A percentile compares a stretch with the other conserved stretches of the same genome.
These are phyloP conservation scores for Penicillium polonicum DNA, from an alignment of 2,329 filamentous ascomycete genomes.

Conservation along the genomic window DNA sequence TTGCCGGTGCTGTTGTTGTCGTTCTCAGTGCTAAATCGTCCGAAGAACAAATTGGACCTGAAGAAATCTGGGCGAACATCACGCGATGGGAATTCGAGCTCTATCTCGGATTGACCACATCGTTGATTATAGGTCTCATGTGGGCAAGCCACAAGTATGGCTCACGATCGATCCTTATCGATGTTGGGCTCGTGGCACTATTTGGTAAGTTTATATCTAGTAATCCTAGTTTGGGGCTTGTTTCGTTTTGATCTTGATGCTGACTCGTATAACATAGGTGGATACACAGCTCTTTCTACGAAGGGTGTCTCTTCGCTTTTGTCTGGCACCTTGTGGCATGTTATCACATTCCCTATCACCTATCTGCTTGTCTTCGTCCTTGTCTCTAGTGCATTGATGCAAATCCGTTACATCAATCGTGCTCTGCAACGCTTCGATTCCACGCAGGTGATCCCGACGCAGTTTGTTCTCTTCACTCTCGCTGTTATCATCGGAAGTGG, in stretches of 20 bases:
- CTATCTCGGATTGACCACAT: slow-evolving; percentile 75
- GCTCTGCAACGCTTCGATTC: slow-evolving; percentile 91
- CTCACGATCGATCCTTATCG: slow-evolving; percentile 82
- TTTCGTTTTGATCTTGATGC: slow-evolving; percentile 5
- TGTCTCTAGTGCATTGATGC: slow-evolving; percentile 83
- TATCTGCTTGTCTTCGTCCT: slow-evolving; percentile 81
- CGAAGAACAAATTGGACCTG: slow-evolving; percentile 85
- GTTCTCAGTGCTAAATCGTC: slow-evolving; percentile 86
- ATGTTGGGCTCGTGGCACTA: slow-evolving; percentile 86
- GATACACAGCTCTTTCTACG: slow-evolving; percentile 93
- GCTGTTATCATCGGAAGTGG: slow-evolving; percentile 94
- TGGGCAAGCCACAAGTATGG: slow-evolving; percentile 81
- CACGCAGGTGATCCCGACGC: slow-evolving; percentile 95
- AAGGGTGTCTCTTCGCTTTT: slow-evolving; percentile 95
- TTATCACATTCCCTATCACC: slow-evolving; percentile 87
- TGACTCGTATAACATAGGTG: slow-evolving; percentile 56
- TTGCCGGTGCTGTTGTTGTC: slow-evolving; percentile 85
- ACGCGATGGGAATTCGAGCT: slow-evolving; percentile 86
- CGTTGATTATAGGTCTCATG: slow-evolving; percentile 73
- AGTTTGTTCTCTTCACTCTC: slow-evolving; percentile 95
- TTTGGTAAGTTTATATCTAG: slow-evolving; percentile 64
- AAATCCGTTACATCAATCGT: slow-evolving; percentile 94
- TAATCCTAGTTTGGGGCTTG: neutral
- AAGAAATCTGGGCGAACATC: slow-evolving; percentile 87
- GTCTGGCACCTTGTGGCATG: slow-evolving; percentile 83